A percentile compares a stretch with the other conserved stretches of the same genome.
phyloP scores from a whole-genome alignment of 169 alveolate species.

The Besnoitia besnoiti region DNA sequence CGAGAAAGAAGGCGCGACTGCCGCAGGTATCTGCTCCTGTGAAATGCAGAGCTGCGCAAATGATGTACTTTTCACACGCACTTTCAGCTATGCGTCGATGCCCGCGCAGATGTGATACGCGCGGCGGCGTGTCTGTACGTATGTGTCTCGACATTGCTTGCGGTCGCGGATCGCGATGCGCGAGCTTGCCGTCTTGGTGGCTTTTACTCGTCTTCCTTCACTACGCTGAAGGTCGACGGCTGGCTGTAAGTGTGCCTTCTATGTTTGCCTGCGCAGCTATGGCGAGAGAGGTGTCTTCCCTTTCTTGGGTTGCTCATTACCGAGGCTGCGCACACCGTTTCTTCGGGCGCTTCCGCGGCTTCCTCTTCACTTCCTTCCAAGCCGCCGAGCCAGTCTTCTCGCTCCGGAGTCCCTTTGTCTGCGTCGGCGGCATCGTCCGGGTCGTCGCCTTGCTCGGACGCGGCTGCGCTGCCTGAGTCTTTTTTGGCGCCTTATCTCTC shows the following conservation, averaged over 20 bases:
- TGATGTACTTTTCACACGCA: too few species aligned
- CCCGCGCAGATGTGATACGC: too few species aligned
- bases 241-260: neutral
- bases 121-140: too few species aligned
- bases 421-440: conserved; percentile 1
- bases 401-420: conserved; percentile 37
- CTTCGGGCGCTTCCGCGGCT: neutral
- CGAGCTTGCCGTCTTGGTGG: too few species aligned
- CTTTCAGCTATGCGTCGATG: too few species aligned
- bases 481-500: neutral
- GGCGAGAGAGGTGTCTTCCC: conserved; percentile 25
- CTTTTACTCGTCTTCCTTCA: too few species aligned
- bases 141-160: too few species aligned
- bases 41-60: too few species aligned
- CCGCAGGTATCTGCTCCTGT: too few species aligned
- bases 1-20: too few species aligned
- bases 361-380: neutral
- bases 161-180: too few species aligned
- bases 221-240: too few species aligned
- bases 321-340: neutral
- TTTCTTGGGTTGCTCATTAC: conserved; percentile 1
- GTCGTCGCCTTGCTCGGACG: neutral
- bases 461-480: neutral
- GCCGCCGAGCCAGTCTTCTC: neutral
- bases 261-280: neutral